Conservation (phyloP, 805 yeast species). For the Lachancea waltii region DNA sequence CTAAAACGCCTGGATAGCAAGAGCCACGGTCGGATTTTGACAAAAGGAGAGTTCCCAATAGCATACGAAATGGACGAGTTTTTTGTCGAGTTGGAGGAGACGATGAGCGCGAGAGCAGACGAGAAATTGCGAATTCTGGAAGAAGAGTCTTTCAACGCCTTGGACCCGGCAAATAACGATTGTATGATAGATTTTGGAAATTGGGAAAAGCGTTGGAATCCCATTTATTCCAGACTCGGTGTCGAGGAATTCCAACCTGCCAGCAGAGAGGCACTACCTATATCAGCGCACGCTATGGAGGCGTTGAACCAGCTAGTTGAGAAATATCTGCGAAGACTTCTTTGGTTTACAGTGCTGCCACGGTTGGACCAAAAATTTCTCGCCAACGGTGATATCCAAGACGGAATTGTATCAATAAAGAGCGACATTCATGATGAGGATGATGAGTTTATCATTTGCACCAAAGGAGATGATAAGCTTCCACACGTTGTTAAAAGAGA, state of each 20-base stretch:
- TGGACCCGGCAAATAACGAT: background rate
- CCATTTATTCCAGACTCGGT: slow-evolving; percentile 21
- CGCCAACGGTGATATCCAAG: background rate
- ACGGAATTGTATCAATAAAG: background rate
- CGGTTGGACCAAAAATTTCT: slow-evolving; percentile 16
- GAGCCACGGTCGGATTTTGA: slow-evolving; percentile 18
- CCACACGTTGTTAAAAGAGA: slow-evolving; percentile 22
- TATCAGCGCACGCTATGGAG: slow-evolving; percentile 14
- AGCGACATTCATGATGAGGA: background rate
- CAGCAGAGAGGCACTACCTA: slow-evolving; percentile 12
- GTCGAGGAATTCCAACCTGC: slow-evolving; percentile 16
- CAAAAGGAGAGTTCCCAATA: slow-evolving; percentile 24
- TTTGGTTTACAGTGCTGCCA: slow-evolving; percentile 18
- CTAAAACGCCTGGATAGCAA: slow-evolving; percentile 14
- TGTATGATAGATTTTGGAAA: slow-evolving; percentile 15
- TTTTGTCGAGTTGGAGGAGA: slow-evolving; percentile 24
- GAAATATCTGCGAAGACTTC: slow-evolving; percentile 15
- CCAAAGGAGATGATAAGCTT: slow-evolving; percentile 1
- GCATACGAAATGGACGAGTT: slow-evolving; percentile 31
- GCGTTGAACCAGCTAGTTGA: slow-evolving; percentile 13
- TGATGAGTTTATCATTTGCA: slow-evolving; percentile 2
- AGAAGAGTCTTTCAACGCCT: background rate
- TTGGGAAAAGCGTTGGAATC: slow-evolving; percentile 28
- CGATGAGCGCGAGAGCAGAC: slow-evolving; percentile 15
- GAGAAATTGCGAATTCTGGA: slow-evolving; percentile 2